Percentiles rank a stretch among this genome's conserved stretches.
Evolutionary conservation across 2,329 filamentous ascomycete species (phyloP).

Genomic region (Leptographium procerum): DNA sequence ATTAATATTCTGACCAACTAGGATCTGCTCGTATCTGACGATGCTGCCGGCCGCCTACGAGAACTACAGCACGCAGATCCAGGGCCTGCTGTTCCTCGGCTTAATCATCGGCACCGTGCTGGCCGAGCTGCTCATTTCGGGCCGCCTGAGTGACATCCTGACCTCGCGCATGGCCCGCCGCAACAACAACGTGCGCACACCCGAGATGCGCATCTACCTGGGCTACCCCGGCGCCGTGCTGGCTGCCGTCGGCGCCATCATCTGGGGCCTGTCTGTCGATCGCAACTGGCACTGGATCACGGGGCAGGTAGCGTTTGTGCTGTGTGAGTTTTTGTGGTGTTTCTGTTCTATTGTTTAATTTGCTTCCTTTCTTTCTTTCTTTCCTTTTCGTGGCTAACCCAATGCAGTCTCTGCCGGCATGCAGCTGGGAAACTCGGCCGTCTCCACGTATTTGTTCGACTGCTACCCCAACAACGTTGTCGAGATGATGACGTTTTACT

Average conservation of each 20-base stretch:
- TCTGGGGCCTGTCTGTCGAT: conserved; percentile 46
- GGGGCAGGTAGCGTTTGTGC: conserved; percentile 42
- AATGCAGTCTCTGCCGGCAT: conserved; percentile 35
- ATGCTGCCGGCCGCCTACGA: conserved; percentile 40
- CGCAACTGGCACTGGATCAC: conserved; percentile 43
- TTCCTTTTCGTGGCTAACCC: no score
- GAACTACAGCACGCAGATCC: conserved; percentile 34
- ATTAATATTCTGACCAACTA: background rate
- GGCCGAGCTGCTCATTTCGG: conserved; percentile 40
- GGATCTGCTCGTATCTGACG: conserved; percentile 33
- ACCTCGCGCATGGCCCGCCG: conserved; percentile 31
- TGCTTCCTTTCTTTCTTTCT: background rate
- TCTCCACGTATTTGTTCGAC: conserved; percentile 42
- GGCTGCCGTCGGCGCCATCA: conserved; percentile 34
- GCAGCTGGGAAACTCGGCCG: conserved; percentile 43
- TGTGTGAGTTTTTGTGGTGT: conserved; percentile 34
- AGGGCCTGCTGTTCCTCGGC: conserved; percentile 42
- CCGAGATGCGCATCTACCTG: conserved; percentile 46
- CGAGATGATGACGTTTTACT: conserved; percentile 41
- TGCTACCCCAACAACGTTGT: conserved; percentile 43
- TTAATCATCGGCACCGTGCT: conserved; percentile 40
- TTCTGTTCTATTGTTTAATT: background rate
- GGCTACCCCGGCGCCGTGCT: conserved; percentile 39
- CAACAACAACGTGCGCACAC: conserved; percentile 24
- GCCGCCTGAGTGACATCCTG: conserved; percentile 39